phyloP scores from a whole-genome alignment of 345 rosid species.

The Trapa incisa region DNA sequence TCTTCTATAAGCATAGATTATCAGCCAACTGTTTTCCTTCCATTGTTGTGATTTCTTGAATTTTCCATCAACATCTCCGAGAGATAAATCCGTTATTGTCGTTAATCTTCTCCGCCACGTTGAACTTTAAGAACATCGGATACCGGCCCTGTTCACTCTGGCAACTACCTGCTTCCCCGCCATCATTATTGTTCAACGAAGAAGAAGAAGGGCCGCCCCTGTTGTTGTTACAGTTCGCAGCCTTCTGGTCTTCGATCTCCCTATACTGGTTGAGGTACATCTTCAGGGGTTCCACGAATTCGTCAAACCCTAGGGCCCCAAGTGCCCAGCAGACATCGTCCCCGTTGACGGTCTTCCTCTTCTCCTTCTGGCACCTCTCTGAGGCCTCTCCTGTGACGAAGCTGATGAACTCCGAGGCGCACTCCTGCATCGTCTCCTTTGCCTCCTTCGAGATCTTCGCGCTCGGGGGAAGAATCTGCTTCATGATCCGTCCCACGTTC shows the following conservation, averaged over 20 bases:
- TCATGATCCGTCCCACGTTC: conserved; percentile 69
- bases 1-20: too few species aligned
- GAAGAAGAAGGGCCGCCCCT: not conserved
- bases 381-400: conserved; percentile 74
- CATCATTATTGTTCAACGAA: not conserved
- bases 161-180: not conserved
- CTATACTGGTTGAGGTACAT: conserved; percentile 48
- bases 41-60: too few species aligned
- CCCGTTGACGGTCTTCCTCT: conserved; percentile 69
- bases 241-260: conserved; percentile 45
- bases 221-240: not conserved
- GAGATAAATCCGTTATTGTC: not conserved
- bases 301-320: conserved; percentile 55
- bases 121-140: not conserved
- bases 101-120: not conserved
- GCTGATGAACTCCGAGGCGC: conserved; percentile 75
- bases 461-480: conserved; percentile 55
- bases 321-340: conserved; percentile 77
- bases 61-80: not conserved
- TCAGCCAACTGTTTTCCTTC: too few species aligned
- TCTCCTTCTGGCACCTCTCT: conserved; percentile 69
- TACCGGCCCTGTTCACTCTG: not conserved
- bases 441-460: conserved; percentile 78
- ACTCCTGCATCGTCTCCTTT: conserved; percentile 71
- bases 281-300: conserved; percentile 48